Evolutionary conservation across 169 alveolate species (phyloP), one percentile per base, ranked within the genome.

Genomic region (Cryptosporidium andersoni): DNA sequence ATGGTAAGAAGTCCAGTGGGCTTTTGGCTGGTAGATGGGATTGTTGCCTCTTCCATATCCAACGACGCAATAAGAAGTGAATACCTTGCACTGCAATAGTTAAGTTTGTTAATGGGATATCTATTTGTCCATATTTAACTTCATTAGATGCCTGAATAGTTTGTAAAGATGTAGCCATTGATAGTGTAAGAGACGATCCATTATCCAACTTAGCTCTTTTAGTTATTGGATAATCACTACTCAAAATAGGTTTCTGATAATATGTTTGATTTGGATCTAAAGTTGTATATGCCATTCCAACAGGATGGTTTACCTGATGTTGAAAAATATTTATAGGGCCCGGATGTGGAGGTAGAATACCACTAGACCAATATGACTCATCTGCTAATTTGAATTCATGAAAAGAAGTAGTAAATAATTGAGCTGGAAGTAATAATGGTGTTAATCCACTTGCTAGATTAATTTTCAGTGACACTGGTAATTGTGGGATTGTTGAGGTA

Each of bases 381-480:
- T 64, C 85, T 43, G 85, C 85, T 36, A 74, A 25, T 51, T 74
- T 74, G 62, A 74, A 74, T 14, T 74, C 68, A 34, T 62, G 34
- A 58, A 74, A 74, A 8, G 85, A 74, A 16, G 60, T 68, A 40
- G 67, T 58, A 1, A 74, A 40, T 1, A 68, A 62, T 47, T 74
- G 85, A 16, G 85, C 85, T n/a, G 85, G 85, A 74, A 74, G 85
- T 43, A 74, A 58, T 25, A 74, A 52, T 56, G 85, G 85, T 37
- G 85, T 74, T 25, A 74, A 52, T 8, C 85, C 85, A 5, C 64
- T 58, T 45, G 66, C 49, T 16, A 55, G 43, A 58, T 74, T 43
- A 60, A 74, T 68, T 48, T 74, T 74, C 12, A 74, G 60, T 36
- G 60, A 58, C 6, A 68, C 74, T 3, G 67, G 43, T 51, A 74